phyloP scores from a whole-genome alignment of 202 grass and related monocot species.

The Thinopyrum obtusiflorum region DNA sequence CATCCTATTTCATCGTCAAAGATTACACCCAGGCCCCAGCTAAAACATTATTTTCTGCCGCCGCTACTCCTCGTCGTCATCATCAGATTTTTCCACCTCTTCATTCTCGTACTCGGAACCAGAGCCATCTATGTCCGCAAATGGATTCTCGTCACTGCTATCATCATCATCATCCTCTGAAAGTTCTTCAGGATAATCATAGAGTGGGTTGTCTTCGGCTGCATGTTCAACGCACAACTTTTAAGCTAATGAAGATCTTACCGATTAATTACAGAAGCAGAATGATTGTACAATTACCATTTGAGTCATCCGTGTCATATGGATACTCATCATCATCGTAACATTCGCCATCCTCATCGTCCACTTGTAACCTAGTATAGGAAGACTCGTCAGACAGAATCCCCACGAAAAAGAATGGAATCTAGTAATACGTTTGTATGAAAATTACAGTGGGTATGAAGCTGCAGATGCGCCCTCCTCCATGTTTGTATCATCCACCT shows the following conservation, averaged over 20 bases:
- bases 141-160: constrained; percentile 26
- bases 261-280: background rate
- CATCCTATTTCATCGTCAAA: background rate
- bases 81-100: constrained; percentile 26
- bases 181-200: constrained; percentile 87
- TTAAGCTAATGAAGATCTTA: background rate
- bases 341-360: constrained; percentile 51
- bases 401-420: background rate
- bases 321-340: constrained; percentile 47
- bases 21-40: background rate
- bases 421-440: background rate
- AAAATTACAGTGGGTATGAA: constrained; percentile 40
- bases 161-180: constrained; percentile 48
- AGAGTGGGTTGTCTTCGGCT: constrained; percentile 81
- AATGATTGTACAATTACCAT: constrained; percentile 40
- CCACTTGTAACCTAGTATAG: constrained; percentile 62
- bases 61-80: constrained; percentile 9
- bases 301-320: constrained; percentile 90
- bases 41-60: background rate
- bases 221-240: constrained; percentile 14
- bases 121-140: constrained; percentile 26
- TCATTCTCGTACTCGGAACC: constrained; percentile 35
- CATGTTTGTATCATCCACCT: constrained; percentile 43
- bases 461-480: constrained; percentile 28
- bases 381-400: constrained; percentile 11